These are phyloP conservation scores for Xylariales sp. DNA, from an alignment of 2,329 filamentous ascomycete genomes.

Conservation along the genomic window DNA sequence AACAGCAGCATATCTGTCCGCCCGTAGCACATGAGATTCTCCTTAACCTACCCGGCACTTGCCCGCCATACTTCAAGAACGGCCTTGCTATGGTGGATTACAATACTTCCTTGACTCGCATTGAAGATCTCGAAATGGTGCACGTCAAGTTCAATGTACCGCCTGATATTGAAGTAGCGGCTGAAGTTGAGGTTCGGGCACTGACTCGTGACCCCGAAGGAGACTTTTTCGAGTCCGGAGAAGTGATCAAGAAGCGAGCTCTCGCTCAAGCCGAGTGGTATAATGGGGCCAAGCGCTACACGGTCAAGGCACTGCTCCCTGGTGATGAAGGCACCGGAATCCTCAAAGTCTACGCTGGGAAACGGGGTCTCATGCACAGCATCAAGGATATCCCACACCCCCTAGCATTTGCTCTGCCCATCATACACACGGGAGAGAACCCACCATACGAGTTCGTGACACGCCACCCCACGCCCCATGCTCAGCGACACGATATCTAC, in stretches of 20 bases:
- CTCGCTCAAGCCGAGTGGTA: constrained; percentile 92
- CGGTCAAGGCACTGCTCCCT: constrained; percentile 85
- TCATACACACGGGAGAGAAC: constrained; percentile 87
- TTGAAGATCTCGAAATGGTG: constrained; percentile 90
- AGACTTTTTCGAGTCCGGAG: constrained; percentile 89
- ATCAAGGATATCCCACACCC: constrained; percentile 95
- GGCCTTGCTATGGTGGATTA: constrained; percentile 78
- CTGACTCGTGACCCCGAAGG: constrained; percentile 82
- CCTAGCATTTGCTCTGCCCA: constrained; percentile 81
- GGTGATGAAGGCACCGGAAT: constrained; percentile 86
- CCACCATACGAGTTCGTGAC: constrained; percentile 91
- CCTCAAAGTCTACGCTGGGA: constrained; percentile 89
- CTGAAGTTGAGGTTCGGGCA: constrained; percentile 82
- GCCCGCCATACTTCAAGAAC: constrained; percentile 84
- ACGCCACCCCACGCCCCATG: constrained; percentile 92
- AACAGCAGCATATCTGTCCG: constrained; percentile 91
- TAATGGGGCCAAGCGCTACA: constrained; percentile 82
- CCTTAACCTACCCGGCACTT: constrained; percentile 79
- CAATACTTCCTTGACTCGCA: constrained; percentile 78
- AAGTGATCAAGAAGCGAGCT: constrained; percentile 78
- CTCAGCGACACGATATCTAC: constrained; percentile 95
- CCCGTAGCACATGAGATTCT: constrained; percentile 81
- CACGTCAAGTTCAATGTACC: constrained; percentile 87
- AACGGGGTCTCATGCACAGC: constrained; percentile 93
- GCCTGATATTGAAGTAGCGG: constrained; percentile 83